Base-by-base conservation (phyloP, 1,284 basidiomycete species). In the Serendipita sp. region DNA sequence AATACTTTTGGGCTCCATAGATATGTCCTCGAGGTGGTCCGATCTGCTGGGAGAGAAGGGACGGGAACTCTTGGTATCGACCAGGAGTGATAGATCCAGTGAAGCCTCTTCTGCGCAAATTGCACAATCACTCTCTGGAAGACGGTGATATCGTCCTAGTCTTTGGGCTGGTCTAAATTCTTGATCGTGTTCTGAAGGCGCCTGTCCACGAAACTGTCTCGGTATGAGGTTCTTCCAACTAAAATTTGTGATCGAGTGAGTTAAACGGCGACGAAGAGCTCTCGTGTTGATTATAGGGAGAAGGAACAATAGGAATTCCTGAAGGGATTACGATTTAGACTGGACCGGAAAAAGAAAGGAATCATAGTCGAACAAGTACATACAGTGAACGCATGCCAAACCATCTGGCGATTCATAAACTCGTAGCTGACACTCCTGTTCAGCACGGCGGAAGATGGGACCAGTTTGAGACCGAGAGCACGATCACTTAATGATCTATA, bases 321-420 rank as follows among this genome's bases (percentile, higher is more conserved):
- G 30, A 26, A 30, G 64, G 29, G 34, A 38, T 6, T 12, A 38
- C 35, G 35, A 6, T 38, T 38, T 6, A 12, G 26, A 50, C 26
- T 22, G 1, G 67, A 60, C 63, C 62, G 45, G 5, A 35, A 63
- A 17, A 34, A 60, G 50, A 60, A 38, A 41, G 3, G 63, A 41
- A 60, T 30, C 30, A 10, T 15, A 38, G 30, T 60, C 60, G 10
- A 32, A 34, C 63, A 60, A 44, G 43, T 3, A 74, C 87, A 66
- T 71, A 93, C 93, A 1, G 95, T 99, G 72, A 99, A 95, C 0
- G 93, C 90, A 71, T 95, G 91, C 96, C 96, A 99, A 62, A 99
- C 95, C 79, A 99, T 90, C 74, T 99, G 96, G 63, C 96, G 87
- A 70, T 99, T 98, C 87, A 99, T 92, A 70, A 94, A 99, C 72